These are phyloP conservation scores for Populus davidiana DNA, from an alignment of 345 rosid species.

Conservation along the genomic window DNA sequence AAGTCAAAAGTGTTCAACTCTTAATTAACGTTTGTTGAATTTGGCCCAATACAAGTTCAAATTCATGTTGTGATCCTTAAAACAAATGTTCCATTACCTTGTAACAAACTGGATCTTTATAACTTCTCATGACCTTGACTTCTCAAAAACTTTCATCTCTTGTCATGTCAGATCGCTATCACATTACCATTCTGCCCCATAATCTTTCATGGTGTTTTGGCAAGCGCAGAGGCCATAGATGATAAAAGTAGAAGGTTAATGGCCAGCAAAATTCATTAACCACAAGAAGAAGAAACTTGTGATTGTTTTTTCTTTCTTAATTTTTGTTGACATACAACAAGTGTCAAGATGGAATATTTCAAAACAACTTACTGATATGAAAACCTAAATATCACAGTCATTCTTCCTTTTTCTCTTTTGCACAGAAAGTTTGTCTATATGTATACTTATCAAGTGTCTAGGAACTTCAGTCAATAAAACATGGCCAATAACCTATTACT, in stretches of 20 bases:
- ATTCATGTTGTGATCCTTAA: conserved; percentile 16
- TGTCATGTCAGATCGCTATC: conserved; percentile 36
- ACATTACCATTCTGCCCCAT: conserved; percentile 33
- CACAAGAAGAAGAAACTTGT: conserved; percentile 15
- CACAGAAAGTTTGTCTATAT: background rate
- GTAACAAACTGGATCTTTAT: conserved; percentile 29
- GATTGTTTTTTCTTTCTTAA: conserved; percentile 2
- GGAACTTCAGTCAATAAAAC: conserved; percentile 1
- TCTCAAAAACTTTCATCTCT: conserved; percentile 39
- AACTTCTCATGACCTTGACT: conserved; percentile 34
- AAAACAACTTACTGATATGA: background rate
- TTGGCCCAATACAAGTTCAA: conserved; percentile 12
- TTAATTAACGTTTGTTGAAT: background rate
- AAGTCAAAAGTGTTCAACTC: background rate
- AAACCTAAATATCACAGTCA: background rate
- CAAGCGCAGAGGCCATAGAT: conserved; percentile 33
- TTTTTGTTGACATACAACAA: background rate
- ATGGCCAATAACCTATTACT: background rate
- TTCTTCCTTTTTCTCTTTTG: background rate
- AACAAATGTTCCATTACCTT: conserved; percentile 32
- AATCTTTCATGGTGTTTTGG: conserved; percentile 32
- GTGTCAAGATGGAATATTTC: background rate
- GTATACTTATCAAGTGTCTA: background rate
- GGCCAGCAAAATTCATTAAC: conserved; percentile 25
- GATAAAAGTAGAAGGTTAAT: conserved; percentile 31